Evolutionary conservation across 768 basidiomycete genomes (phyloP).

Genomic region (Russula foetens): DNA sequence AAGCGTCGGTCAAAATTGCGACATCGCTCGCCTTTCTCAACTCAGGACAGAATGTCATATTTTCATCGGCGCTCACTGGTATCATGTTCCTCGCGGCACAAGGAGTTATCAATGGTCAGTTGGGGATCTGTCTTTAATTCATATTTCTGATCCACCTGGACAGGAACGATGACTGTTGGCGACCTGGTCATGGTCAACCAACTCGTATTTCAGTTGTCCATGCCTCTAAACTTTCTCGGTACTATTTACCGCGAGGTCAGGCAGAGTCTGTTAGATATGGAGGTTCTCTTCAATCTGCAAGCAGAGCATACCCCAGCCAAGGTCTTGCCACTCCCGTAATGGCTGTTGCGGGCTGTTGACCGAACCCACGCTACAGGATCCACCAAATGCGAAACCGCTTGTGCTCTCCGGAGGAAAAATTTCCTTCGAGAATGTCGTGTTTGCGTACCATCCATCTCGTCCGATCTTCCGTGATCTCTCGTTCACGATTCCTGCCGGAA

Average conservation of each 20-base stretch:
- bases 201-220: constrained; percentile 91
- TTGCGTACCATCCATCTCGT: constrained; percentile 86
- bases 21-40: constrained; percentile 91
- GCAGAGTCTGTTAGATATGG: constrained; percentile 97
- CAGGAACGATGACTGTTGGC: constrained; percentile 96
- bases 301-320: constrained; percentile 66
- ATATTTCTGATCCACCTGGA: constrained; percentile 2
- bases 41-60: constrained; percentile 95
- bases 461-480: constrained; percentile 85
- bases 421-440: constrained; percentile 85
- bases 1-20: constrained; percentile 88
- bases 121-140: background rate
- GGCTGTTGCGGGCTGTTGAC: background rate
- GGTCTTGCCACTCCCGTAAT: constrained; percentile 24
- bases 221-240: constrained; percentile 95
- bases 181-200: constrained; percentile 99
- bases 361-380: constrained; percentile 44
- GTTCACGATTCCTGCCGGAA: constrained; percentile 90
- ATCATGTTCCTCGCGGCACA: constrained; percentile 98
- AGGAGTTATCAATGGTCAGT: constrained; percentile 81
- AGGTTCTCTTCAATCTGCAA: constrained; percentile 84
- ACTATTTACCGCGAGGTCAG: constrained; percentile 96
- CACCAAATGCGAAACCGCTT: constrained; percentile 58
- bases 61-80: constrained; percentile 84
- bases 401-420: constrained; percentile 76